Conservation (phyloP, 306 rosid genomes). For the Citrullus mucosospermus region DNA sequence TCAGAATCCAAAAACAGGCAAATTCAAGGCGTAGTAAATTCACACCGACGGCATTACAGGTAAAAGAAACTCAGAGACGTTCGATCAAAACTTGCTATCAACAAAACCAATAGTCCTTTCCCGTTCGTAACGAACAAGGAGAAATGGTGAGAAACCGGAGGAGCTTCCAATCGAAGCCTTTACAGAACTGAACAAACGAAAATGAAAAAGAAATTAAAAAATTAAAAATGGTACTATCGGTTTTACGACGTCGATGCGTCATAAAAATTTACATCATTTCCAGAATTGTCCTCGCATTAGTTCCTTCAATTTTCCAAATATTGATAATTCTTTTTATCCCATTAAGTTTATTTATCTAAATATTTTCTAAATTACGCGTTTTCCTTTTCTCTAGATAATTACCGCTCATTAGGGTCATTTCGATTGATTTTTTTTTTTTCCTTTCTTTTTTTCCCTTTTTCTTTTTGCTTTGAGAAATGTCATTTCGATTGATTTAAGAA, state of each 20-base stretch:
- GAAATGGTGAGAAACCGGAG: conserved; percentile 8
- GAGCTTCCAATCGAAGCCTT: conserved; percentile 49
- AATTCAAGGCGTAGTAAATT: conserved; percentile 19
- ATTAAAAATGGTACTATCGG: not conserved
- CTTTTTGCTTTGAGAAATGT: no score
- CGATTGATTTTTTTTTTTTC: not conserved
- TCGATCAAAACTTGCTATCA: conserved; percentile 21
- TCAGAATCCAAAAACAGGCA: conserved; percentile 15
- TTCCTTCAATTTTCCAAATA: not conserved
- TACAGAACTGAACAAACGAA: conserved; percentile 1
- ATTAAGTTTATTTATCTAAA: not conserved
- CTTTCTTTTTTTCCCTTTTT: no score
- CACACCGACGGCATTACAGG: conserved; percentile 33
- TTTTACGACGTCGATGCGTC: not conserved
- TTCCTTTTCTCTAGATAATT: not conserved
- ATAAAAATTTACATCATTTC: not conserved
- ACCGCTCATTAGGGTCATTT: not conserved
- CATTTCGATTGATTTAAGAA: not conserved
- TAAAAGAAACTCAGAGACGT: conserved; percentile 4
- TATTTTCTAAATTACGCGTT: not conserved
- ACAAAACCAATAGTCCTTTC: conserved; percentile 15
- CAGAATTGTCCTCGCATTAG: not conserved
- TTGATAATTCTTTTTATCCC: not conserved
- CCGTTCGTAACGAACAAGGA: conserved; percentile 16
- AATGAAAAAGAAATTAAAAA: not conserved